Evolutionary conservation across 371 early-diverging fungal genomes (phyloP), one percentile per base, ranked within the genome.

Genomic region (Rhizopus microsporus): DNA sequence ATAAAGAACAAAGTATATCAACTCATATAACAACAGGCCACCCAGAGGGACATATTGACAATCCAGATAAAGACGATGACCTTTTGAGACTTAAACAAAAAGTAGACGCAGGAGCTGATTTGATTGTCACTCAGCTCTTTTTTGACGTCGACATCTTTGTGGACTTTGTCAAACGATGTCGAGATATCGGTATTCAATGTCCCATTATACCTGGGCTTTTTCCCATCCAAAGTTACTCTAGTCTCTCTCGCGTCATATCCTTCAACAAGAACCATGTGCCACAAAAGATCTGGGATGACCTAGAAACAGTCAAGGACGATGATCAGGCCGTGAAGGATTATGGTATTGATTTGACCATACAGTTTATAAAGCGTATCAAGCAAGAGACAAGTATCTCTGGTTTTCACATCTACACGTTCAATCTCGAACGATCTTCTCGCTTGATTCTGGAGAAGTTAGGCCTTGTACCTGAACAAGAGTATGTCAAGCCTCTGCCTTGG

Each of bases 141-240:
- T 97, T 93, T 82, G 96, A 97, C 65, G 84, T 86, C 7, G 93
- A 93, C 54, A 56, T 88, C 45, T 96, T 89, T 69, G 48, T 95
- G 37, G 70, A 78, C 38, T 97, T 95, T 90, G 84, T 89, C 48
- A 75, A 82, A 57, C 64, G 81, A 34, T 90, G 91, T 66, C 88
- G 93, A 23, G 88, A 66, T 3, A 77, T 83, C 42, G 95, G 94
- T 34, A 89, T 95, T 69, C 85, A 69, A 13, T 84, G 87, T 50
- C 97, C 97, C 38, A 95, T 97, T 47, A 78, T 97, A 44, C 96
- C 97, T 1, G 97, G 97, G 38, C 86, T 97, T 56, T 93, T 97
- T 89, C 95, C 95, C 46, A 96, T 97, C 59, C 95, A 95, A 75
- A 90, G 83, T 60, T 94, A 93, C 65, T 82, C 77, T 46, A 92